These are phyloP conservation scores for Saraca asoca DNA, from an alignment of 331 rosid genomes.

Conservation along the genomic window DNA sequence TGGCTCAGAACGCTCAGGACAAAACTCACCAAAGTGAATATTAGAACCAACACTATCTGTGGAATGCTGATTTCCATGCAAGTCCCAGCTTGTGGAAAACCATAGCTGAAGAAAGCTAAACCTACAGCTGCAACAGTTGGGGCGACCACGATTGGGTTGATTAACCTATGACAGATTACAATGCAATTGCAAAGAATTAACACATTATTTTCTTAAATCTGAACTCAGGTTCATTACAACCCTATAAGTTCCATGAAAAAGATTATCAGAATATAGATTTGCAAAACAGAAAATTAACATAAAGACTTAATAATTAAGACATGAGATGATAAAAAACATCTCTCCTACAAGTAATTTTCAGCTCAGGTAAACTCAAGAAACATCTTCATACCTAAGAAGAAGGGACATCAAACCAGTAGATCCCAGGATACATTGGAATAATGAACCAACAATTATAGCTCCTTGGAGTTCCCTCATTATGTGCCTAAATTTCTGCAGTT, in stretches of 20 bases:
- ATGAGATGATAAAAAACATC: slow-evolving; percentile 7
- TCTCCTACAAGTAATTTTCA: slow-evolving; percentile 21
- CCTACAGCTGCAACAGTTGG: slow-evolving; percentile 96
- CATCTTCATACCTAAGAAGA: slow-evolving; percentile 45
- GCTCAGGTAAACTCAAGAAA: slow-evolving; percentile 3
- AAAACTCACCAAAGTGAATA: slow-evolving; percentile 72
- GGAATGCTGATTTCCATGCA: slow-evolving; percentile 91
- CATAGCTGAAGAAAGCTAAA: slow-evolving; percentile 93
- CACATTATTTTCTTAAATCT: neutral
- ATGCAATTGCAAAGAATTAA: slow-evolving; percentile 26
- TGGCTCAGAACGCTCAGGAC: slow-evolving; percentile 6
- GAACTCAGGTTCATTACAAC: too few species aligned
- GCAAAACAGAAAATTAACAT: slow-evolving; percentile 11
- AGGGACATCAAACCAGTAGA: slow-evolving; percentile 83
- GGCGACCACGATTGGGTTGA: slow-evolving; percentile 92
- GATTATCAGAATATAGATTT: too few species aligned
- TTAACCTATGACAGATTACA: slow-evolving; percentile 53
- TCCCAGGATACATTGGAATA: slow-evolving; percentile 86
- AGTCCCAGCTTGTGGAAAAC: slow-evolving; percentile 94
- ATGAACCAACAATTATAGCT: slow-evolving; percentile 85
- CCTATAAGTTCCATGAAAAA: neutral
- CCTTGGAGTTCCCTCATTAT: slow-evolving; percentile 99
- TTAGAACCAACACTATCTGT: slow-evolving; percentile 68
- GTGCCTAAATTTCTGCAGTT: slow-evolving; percentile 79
- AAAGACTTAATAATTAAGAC: slow-evolving; percentile 10